Percentiles rank a stretch among this genome's conserved stretches.
Conservation (phyloP, 768 basidiomycete genomes). For the Xerocomellus amylosporus region DNA sequence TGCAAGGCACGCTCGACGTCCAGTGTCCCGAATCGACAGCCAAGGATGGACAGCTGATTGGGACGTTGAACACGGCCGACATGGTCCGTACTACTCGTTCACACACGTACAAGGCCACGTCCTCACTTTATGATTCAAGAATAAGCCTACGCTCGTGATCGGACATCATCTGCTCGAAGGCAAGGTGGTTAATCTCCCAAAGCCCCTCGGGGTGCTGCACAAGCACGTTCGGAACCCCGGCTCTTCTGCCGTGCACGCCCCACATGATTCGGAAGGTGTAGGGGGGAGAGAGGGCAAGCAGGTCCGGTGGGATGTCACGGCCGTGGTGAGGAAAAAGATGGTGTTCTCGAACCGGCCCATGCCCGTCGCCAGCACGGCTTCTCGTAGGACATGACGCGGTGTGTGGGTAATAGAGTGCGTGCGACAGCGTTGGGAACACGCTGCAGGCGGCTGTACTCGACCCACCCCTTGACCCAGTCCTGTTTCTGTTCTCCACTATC, state of each 20-base stretch:
- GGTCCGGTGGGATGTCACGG: conserved; percentile 58
- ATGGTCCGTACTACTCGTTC: conserved; percentile 42
- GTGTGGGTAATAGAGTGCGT: background rate
- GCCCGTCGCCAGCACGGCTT: conserved; percentile 48
- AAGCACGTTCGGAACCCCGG: conserved; percentile 17
- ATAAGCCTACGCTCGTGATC: conserved; percentile 74
- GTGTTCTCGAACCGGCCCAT: conserved; percentile 82
- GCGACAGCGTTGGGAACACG: conserved; percentile 18
- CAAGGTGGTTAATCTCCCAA: conserved; percentile 68
- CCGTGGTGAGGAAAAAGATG: conserved; percentile 77
- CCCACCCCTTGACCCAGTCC: conserved; percentile 18
- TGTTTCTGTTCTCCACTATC: background rate
- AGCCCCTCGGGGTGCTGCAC: conserved; percentile 78
- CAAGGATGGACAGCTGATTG: conserved; percentile 70
- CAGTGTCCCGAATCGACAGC: conserved; percentile 51
- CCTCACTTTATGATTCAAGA: conserved; percentile 33
- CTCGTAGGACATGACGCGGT: conserved; percentile 16
- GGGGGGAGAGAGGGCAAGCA: conserved; percentile 1
- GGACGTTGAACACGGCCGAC: conserved; percentile 67
- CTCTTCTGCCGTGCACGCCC: background rate
- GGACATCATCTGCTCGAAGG: conserved; percentile 93
- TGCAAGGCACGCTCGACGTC: conserved; percentile 80
- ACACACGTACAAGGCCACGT: background rate
- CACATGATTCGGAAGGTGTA: background rate
- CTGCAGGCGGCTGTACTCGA: conserved; percentile 2